Conservation (phyloP, 768 basidiomycete genomes). For the Amanita subjunquillea region DNA sequence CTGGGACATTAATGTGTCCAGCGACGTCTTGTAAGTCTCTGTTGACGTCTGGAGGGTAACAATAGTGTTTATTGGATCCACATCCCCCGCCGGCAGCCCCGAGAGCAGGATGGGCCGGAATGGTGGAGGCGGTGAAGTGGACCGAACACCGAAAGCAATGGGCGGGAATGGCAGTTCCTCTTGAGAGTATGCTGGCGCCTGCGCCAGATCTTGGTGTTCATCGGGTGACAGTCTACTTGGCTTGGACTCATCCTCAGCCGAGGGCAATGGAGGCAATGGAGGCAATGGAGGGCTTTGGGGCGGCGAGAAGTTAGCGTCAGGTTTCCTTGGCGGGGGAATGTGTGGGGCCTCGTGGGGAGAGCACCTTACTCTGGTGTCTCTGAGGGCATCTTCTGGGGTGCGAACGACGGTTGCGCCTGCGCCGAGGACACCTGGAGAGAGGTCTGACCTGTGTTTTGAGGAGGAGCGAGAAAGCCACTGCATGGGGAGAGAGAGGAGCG, state of each 20-base stretch:
- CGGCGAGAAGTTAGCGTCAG: constrained; percentile 17
- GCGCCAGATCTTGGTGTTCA: neutral
- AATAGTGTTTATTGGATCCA: constrained; percentile 54
- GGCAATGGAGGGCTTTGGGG: constrained; percentile 46
- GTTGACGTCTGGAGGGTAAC: constrained; percentile 72
- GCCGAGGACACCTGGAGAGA: constrained; percentile 47
- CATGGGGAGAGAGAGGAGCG: constrained; percentile 31
- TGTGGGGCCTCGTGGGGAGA: constrained; percentile 15
- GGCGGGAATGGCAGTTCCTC: constrained; percentile 39
- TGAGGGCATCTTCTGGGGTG: constrained; percentile 72
- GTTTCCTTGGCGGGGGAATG: constrained; percentile 10
- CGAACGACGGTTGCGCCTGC: constrained; percentile 66
- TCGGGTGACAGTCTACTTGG: constrained; percentile 20
- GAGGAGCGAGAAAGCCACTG: constrained; percentile 38
- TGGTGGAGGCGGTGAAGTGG: constrained; percentile 26
- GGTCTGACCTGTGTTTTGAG: constrained; percentile 26
- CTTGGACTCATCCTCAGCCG: constrained; percentile 22
- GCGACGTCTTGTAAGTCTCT: constrained; percentile 49
- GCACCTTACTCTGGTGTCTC: constrained; percentile 35
- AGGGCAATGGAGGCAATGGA: constrained; percentile 45
- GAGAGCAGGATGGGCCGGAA: constrained; percentile 65
- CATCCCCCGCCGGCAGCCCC: constrained; percentile 31
- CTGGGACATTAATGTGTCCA: constrained; percentile 57
- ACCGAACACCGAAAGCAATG: constrained; percentile 33
- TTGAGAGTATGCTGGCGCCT: constrained; percentile 14